A percentile compares a stretch with the other conserved stretches of the same genome.
These are phyloP conservation scores for Homolaphlyctis polyrhiza DNA, from an alignment of 371 early-diverging fungal genomes.

Conservation along the genomic window DNA sequence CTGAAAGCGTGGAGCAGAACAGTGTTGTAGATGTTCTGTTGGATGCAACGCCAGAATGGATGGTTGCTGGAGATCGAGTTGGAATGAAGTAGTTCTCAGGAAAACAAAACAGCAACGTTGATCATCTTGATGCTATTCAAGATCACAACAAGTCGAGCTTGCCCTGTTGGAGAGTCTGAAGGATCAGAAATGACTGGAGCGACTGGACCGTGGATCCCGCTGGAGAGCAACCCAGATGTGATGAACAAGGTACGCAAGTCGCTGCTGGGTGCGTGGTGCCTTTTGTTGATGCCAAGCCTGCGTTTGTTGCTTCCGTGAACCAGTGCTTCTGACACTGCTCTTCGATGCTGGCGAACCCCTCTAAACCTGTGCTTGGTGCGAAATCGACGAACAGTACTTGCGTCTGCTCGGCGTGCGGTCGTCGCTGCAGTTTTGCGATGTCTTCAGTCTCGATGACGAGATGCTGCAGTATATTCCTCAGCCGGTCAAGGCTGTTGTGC, in stretches of 20 bases:
- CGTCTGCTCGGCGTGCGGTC: constrained; percentile 17
- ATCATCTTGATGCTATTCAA: not conserved
- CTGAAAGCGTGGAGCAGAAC: not conserved
- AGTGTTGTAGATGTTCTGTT: not conserved
- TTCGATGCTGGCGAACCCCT: no score
- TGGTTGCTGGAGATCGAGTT: not conserved
- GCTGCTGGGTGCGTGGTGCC: no score
- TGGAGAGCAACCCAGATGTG: constrained; percentile 83
- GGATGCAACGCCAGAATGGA: not conserved
- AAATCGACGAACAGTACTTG: constrained; percentile 19
- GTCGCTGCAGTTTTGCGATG: constrained; percentile 16
- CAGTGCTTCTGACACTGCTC: no score
- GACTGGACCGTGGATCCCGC: constrained; percentile 59
- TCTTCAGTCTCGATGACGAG: constrained; percentile 74
- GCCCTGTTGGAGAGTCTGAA: not conserved
- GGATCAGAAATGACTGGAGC: not conserved
- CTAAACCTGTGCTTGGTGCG: no score
- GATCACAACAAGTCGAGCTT: not conserved
- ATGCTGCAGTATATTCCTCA: constrained; percentile 71
- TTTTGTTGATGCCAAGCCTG: no score
- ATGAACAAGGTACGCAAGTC: constrained; percentile 62
- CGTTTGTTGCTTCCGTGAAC: no score
- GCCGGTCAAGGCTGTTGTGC: constrained; percentile 73
- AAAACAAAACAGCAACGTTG: not conserved
- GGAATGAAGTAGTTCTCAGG: not conserved